Base-by-base conservation (phyloP, 1,139 yeast genomes). In the Eremothecium coryli region DNA sequence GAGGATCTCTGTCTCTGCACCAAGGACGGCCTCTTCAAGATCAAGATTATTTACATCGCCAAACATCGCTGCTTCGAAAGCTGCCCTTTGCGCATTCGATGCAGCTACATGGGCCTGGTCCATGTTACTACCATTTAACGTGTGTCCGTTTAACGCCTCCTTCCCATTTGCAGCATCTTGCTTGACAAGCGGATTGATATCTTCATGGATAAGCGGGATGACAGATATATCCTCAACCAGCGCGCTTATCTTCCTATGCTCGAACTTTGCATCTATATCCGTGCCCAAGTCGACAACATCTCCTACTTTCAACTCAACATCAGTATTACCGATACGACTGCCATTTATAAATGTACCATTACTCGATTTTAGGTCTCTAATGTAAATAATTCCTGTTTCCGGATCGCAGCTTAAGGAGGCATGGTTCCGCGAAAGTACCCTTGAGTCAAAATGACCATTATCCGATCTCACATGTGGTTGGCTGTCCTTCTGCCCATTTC, bases 261-360 rank as follows among this genome's bases (percentile, higher is more conserved):
- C 81, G 44, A 66, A 61, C 35, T 80, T 86, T 30, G 80, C 77
- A 50, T 85, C 86, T 36, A 93, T 84, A 51, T 93, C 93, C 37
- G 93, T 85, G 1, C 99, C 98, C 38, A 93, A 65, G 51, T 90
- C 93, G 12, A 90, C 70, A 9, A 73, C 65, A 58, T 90, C 98
- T 11, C 85, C 90, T 25, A 77, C 68, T 39, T 74, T 68, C 34
- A 90, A 61, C 46, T 76, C 84, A 2, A 50, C 50, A 21, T 52
- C 56, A 3, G 71, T 88, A 26, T 71, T 68, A 15, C 74, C 73
- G 6, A 90, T 66, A 40, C 88, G 76, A 26, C 63, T 65, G 29
- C 78, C 84, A 56, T 90, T 90, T 33, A 90, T 73, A 56, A 82
- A 93, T 0, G 98, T 90, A 8, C 99, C 99, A 59, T 90, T 90